Percentiles rank a stretch among this genome's conserved stretches.
phyloP scores from a whole-genome alignment of 2,329 filamentous ascomycete species.

The Fragosphaeria purpurea region DNA sequence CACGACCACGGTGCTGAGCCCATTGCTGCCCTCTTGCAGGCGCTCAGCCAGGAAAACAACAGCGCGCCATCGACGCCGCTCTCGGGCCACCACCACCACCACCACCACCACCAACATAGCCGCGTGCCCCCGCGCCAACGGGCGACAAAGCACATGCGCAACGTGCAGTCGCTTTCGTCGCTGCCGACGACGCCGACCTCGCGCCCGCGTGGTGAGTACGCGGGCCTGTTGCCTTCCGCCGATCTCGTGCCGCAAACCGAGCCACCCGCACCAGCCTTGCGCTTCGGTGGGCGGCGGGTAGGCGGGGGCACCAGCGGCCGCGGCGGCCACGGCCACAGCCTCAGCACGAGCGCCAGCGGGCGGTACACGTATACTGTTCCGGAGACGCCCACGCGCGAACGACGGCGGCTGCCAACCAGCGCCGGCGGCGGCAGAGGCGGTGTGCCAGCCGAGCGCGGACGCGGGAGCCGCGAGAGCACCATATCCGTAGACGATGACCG shows the following conservation, averaged over 20 bases:
- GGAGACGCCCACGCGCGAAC: constrained; percentile 29
- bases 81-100: constrained; percentile 34
- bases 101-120: constrained; percentile 32
- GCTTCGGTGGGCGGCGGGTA: not conserved
- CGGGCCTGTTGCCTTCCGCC: constrained; percentile 50
- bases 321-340: constrained; percentile 1
- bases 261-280: constrained; percentile 37
- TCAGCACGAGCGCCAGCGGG: constrained; percentile 11
- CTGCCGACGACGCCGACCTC: constrained; percentile 65
- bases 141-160: constrained; percentile 55
- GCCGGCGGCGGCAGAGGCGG: constrained; percentile 14
- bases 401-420: constrained; percentile 9
- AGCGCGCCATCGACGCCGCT: constrained; percentile 65
- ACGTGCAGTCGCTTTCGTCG: constrained; percentile 75
- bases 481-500: constrained; percentile 55
- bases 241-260: constrained; percentile 53
- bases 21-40: constrained; percentile 72
- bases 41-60: constrained; percentile 66
- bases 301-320: not conserved
- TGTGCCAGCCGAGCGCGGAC: constrained; percentile 31
- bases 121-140: constrained; percentile 38
- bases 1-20: constrained; percentile 47
- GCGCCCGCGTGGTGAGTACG: constrained; percentile 37
- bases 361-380: constrained; percentile 26
- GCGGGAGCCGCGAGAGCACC: constrained; percentile 73